A percentile compares a stretch with the other conserved stretches of the same genome.
Evolutionary conservation across 805 yeast genomes (phyloP).

Genomic region (Candida tibetensis): DNA sequence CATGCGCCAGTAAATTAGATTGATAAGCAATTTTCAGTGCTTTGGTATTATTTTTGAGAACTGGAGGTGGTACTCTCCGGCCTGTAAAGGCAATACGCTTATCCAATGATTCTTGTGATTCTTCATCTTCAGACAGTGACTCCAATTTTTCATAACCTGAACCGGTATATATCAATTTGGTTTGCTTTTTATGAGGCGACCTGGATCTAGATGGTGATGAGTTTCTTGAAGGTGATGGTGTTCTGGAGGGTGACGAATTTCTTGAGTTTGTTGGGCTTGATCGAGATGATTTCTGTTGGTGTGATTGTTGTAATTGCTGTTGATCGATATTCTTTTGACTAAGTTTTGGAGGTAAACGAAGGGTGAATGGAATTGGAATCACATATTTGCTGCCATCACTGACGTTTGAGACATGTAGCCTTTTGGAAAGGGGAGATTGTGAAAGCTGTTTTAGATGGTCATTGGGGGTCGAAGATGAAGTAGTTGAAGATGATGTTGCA

Average conservation of each 20-base stretch:
- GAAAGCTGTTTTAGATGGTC: constrained; percentile 29
- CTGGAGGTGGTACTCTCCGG: constrained; percentile 20
- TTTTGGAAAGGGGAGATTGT: constrained; percentile 34
- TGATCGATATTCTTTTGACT: constrained; percentile 22
- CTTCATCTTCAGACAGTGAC: constrained; percentile 23
- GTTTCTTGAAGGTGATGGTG: constrained; percentile 1
- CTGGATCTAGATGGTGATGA: constrained; percentile 15
- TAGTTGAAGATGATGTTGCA: constrained; percentile 16
- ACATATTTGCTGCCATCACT: constrained; percentile 25
- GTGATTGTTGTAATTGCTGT: constrained; percentile 5
- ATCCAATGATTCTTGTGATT: constrained; percentile 5
- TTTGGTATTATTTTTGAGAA: constrained; percentile 23
- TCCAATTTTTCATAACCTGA: constrained; percentile 35
- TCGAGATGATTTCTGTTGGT: constrained; percentile 7
- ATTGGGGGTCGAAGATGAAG: constrained; percentile 17
- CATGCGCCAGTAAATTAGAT: constrained; percentile 21
- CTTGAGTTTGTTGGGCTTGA: constrained; percentile 13
- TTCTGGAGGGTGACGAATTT: constrained; percentile 10
- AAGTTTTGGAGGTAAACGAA: constrained; percentile 40
- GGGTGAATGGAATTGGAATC: constrained; percentile 43
- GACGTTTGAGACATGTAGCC: constrained; percentile 30
- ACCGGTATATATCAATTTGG: constrained; percentile 33
- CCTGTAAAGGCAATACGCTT: constrained; percentile 6
- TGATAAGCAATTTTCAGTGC: constrained; percentile 22
- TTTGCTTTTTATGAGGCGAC: constrained; percentile 12